These are phyloP conservation scores for Cryptococcus jaspeensis DNA, from an alignment of 1,284 basidiomycete species.

Conservation along the genomic window DNA sequence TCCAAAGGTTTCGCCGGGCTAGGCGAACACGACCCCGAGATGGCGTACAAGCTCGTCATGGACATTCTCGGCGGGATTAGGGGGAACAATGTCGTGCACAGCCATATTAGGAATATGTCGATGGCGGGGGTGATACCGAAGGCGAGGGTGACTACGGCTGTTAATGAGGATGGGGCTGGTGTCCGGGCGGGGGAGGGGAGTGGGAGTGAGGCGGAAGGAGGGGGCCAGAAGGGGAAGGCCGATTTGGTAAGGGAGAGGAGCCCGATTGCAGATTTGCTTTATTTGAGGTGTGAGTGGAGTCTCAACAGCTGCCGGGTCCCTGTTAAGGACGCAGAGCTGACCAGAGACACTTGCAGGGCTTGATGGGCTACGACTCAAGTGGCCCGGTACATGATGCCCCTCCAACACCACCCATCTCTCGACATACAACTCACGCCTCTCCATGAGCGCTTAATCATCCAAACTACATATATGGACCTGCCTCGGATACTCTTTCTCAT, in stretches of 20 bases:
- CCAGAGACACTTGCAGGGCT: slow-evolving; percentile 57
- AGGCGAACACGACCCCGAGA: slow-evolving; percentile 71
- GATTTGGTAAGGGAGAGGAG: slow-evolving; percentile 47
- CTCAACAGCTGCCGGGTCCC: not conserved
- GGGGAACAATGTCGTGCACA: slow-evolving; percentile 48
- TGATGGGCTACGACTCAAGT: slow-evolving; percentile 82
- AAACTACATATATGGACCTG: too few species aligned
- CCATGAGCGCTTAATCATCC: too few species aligned
- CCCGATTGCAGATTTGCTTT: slow-evolving; percentile 89
- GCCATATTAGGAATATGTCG: slow-evolving; percentile 41
- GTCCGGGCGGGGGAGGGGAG: not conserved
- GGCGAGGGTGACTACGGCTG: slow-evolving; percentile 9
- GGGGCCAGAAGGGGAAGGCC: slow-evolving; percentile 13
- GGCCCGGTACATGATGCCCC: slow-evolving; percentile 60
- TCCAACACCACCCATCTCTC: not conserved
- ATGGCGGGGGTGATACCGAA: slow-evolving; percentile 26
- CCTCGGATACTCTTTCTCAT: too few species aligned
- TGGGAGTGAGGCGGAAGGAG: slow-evolving; percentile 1
- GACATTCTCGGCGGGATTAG: slow-evolving; percentile 89
- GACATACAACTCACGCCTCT: too few species aligned
- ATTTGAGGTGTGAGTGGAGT: slow-evolving; percentile 67
- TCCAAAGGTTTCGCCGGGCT: slow-evolving; percentile 84
- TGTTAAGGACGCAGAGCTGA: not conserved
- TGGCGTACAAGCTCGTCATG: slow-evolving; percentile 81
- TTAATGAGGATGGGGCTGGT: not conserved